A percentile compares a stretch with the other conserved stretches of the same genome.
These are phyloP conservation scores for Aureobasidium subglaciale DNA, from an alignment of 2,329 filamentous ascomycete species.

Conservation along the genomic window DNA sequence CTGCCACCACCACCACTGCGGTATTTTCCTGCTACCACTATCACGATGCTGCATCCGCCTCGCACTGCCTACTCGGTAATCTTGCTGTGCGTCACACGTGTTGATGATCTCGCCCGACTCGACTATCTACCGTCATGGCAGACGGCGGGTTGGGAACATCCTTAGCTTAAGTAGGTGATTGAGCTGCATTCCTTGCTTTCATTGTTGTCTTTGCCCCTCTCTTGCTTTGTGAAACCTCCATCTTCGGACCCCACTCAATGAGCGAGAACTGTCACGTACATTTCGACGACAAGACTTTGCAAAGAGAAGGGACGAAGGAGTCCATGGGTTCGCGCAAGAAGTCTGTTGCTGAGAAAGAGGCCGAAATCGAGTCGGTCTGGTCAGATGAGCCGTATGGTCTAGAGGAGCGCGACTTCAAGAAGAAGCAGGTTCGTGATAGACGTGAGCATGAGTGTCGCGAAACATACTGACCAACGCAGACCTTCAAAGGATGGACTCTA, in stretches of 20 bases:
- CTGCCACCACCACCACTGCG: conserved; percentile 2
- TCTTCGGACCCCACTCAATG: neutral
- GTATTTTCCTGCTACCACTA: neutral
- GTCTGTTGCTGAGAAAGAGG: conserved; percentile 11
- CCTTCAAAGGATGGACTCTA: conserved; percentile 16
- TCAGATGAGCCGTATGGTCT: conserved; percentile 12
- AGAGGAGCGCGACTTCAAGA: conserved; percentile 15
- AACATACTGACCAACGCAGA: conserved; percentile 1
- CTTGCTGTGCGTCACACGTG: conserved; percentile 10
- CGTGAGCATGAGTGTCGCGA: neutral
- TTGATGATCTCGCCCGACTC: neutral
- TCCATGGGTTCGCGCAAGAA: conserved; percentile 6
- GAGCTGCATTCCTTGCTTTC: conserved; percentile 6
- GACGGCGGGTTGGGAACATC: neutral
- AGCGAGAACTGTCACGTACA: neutral
- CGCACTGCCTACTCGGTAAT: neutral
- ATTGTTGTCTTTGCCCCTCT: neutral
- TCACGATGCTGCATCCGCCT: neutral
- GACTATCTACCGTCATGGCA: neutral
- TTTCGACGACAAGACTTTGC: conserved; percentile 8
- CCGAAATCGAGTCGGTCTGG: conserved; percentile 11
- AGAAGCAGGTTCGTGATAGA: conserved; percentile 11
- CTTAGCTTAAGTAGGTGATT: conserved; percentile 5
- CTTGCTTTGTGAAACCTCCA: neutral
- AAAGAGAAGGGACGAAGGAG: conserved; percentile 3